phyloP scores from a whole-genome alignment of 176 grass and related monocot genomes.

The Zoysia pacifica region DNA sequence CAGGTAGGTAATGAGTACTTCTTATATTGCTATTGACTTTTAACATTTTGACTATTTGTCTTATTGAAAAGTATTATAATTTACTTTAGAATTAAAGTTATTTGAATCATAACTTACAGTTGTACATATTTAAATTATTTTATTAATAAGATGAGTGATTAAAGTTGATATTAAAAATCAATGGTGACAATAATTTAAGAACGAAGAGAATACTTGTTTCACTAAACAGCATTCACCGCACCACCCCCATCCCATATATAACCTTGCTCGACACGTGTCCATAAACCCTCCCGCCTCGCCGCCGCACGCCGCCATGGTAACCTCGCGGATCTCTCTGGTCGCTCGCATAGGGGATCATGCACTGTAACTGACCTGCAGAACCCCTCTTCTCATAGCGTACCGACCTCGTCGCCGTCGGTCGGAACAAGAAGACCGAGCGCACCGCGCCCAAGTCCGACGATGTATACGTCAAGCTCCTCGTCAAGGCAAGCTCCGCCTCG shows the following conservation, averaged over 20 bases:
- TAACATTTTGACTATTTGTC: too few species aligned
- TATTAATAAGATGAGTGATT: too few species aligned
- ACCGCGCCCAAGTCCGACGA: conserved; percentile 63
- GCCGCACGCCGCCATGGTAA: conserved; percentile 53
- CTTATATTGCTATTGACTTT: too few species aligned
- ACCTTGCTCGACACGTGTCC: conserved; percentile 27
- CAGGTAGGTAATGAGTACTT: neutral
- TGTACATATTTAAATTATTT: too few species aligned
- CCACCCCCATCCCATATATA: conserved; percentile 37
- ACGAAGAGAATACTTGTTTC: too few species aligned
- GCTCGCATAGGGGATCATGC: neutral
- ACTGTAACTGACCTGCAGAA: neutral
- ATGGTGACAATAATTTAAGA: too few species aligned
- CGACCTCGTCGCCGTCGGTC: conserved; percentile 56
- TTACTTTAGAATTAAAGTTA: too few species aligned
- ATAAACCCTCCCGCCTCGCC: conserved; percentile 54
- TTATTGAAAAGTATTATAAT: too few species aligned
- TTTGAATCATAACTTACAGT: too few species aligned
- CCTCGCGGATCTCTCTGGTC: neutral
- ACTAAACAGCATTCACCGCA: conserved; percentile 4
- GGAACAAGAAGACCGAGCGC: conserved; percentile 67
- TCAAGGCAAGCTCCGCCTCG: conserved; percentile 50
- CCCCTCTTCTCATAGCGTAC: conserved; percentile 40
- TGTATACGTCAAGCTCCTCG: conserved; percentile 90
- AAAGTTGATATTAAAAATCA: too few species aligned